Evolutionary conservation across 495 filamentous ascomycete species (phyloP), one percentile per base, ranked within the genome.

Genomic region (Rhypophila decipiens): DNA sequence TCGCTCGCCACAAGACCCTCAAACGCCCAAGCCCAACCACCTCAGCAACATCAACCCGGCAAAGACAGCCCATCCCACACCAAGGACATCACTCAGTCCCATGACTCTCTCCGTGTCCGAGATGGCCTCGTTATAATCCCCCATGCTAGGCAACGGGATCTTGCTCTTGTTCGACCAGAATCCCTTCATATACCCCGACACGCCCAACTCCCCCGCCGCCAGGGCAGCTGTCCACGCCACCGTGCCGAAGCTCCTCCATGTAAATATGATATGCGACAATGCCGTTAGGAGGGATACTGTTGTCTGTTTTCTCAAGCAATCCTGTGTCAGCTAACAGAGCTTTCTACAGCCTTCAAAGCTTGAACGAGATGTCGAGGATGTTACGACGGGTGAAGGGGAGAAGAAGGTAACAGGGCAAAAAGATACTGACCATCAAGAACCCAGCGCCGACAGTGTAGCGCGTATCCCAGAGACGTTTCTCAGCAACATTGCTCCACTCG

Each of bases 71-170:
- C 57, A 59, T 10, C 47, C 47, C 9, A 46, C 18, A 1, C 37
- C 57, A 11, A 59, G 44, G 12, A 15, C 34, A 17, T 53, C 53
- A 1, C 44, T 39, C 13, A 53, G 41, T 2, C 39, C 37, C 36
- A 46, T 49, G 9, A 56, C 47, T 4, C 40, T 45, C 15, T 47
- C 19, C 13, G 46, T 51, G 35, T 56, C 43, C 18, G 46, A 43
- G 31, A 59, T 47, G 19, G 57, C 57, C 4, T 50, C 50, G 29
- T 59, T 59, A 39, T 59, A 59, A 21, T 56, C 53, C 21, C 53
- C 53, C 53, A 56, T 42, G n/a, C n/a, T n/a, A n/a, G n/a, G n/a
- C 13, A 53, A 36, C 18, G 57, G 53, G n/a, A 59, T 44, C 46
- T 56, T 59, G 27, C 21, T 35, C 47, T 54, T 52, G 42, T 46